These are phyloP conservation scores for Fusarium dlaminii DNA, from an alignment of 2,329 filamentous ascomycete genomes.

Conservation along the genomic window DNA sequence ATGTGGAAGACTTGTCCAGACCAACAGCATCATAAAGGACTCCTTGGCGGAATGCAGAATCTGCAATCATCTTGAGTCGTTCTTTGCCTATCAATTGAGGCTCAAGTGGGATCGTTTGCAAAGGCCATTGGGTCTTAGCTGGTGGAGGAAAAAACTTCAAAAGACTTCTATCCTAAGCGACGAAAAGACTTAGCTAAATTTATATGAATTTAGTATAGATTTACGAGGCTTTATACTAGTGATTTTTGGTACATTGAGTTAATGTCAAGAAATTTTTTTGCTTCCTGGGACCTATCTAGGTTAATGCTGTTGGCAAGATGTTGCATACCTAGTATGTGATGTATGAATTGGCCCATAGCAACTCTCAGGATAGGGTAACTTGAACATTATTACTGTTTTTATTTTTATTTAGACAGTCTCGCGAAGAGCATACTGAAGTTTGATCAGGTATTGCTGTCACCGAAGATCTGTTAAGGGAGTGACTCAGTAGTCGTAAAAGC, in stretches of 20 bases:
- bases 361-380: neutral
- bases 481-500: constrained; percentile 85
- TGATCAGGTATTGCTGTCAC: neutral
- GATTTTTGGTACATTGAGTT: neutral
- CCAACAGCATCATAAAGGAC: neutral
- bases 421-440: neutral
- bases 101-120: neutral
- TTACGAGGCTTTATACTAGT: neutral
- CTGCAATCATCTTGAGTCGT: neutral
- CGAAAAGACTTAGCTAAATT: neutral
- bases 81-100: neutral
- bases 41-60: neutral
- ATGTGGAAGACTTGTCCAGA: neutral
- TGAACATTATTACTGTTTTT: neutral
- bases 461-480: neutral
- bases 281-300: neutral
- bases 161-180: neutral
- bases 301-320: neutral
- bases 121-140: neutral
- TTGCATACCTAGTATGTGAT: neutral
- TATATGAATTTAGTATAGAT: neutral
- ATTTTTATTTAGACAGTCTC: neutral
- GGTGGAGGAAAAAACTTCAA: neutral
- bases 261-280: neutral
- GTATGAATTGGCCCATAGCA: neutral